These are phyloP conservation scores for Microthyrium microscopicum DNA, from an alignment of 2,329 filamentous ascomycete genomes.

Conservation along the genomic window DNA sequence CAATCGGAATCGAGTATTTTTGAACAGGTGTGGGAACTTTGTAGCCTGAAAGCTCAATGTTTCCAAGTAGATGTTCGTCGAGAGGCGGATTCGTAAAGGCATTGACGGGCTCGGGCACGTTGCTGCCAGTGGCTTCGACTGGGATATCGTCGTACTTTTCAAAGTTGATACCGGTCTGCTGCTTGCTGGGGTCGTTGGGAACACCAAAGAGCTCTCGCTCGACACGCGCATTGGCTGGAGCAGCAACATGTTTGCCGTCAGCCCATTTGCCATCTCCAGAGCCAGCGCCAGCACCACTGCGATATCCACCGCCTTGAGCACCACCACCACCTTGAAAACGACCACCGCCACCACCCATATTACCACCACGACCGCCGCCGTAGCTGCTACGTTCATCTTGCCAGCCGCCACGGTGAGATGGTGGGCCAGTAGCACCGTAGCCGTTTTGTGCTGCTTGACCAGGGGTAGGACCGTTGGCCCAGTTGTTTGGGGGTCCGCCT, in stretches of 20 bases:
- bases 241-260: slow-evolving; percentile 90
- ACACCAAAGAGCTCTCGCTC: slow-evolving; percentile 94
- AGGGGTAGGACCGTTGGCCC: background rate
- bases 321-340: slow-evolving; percentile 29
- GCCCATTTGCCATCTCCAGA: slow-evolving; percentile 94
- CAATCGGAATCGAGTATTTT: slow-evolving; percentile 98
- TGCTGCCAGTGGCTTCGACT: slow-evolving; percentile 85
- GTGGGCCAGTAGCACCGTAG: background rate
- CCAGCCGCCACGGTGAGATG: slow-evolving; percentile 3
- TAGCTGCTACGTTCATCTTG: slow-evolving; percentile 13
- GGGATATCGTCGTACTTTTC: slow-evolving; percentile 99
- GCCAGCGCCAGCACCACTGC: slow-evolving; percentile 47
- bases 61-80: slow-evolving; percentile 80
- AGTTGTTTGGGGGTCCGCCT: background rate
- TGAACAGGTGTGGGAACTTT: slow-evolving; percentile 93
- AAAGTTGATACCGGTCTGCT: slow-evolving; percentile 98
- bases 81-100: slow-evolving; percentile 88
- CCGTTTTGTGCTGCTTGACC: background rate
- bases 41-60: slow-evolving; percentile 90
- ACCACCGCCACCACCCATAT: slow-evolving; percentile 15
- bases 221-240: slow-evolving; percentile 69
- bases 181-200: slow-evolving; percentile 81
- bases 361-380: slow-evolving; percentile 12
- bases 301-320: slow-evolving; percentile 32
- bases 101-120: slow-evolving; percentile 82